Conservation (phyloP, 805 yeast genomes). For the Monosporozyma servazzii region DNA sequence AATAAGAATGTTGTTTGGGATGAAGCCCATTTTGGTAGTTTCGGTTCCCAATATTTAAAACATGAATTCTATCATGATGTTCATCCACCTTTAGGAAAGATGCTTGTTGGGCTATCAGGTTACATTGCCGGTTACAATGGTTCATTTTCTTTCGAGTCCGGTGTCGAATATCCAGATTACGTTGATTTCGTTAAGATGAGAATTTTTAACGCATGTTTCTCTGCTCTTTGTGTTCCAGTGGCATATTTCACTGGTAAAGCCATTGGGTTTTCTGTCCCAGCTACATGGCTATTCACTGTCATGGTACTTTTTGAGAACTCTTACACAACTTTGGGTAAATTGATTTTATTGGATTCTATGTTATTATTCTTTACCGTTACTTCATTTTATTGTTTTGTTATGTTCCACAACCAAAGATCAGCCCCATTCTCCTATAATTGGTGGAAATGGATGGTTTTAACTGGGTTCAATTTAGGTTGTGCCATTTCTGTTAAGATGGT, state of each 20-base stretch:
- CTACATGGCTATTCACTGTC: constrained; percentile 52
- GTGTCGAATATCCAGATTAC: constrained; percentile 52
- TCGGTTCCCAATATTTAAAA: constrained; percentile 70
- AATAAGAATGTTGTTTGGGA: constrained; percentile 71
- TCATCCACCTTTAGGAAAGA: constrained; percentile 80
- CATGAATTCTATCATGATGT: constrained; percentile 81
- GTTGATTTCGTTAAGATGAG: constrained; percentile 59
- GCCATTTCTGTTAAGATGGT: constrained; percentile 94
- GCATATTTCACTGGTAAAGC: constrained; percentile 63
- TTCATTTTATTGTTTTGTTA: constrained; percentile 52
- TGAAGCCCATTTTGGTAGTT: constrained; percentile 84
- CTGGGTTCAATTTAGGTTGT: constrained; percentile 84
- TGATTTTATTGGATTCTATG: constrained; percentile 70
- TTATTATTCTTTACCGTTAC: constrained; percentile 65
- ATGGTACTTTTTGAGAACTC: constrained; percentile 61
- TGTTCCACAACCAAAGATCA: constrained; percentile 41
- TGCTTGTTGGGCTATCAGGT: constrained; percentile 71
- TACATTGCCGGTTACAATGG: constrained; percentile 78
- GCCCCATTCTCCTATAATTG: constrained; percentile 62
- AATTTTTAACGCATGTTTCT: constrained; percentile 58
- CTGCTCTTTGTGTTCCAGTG: constrained; percentile 57
- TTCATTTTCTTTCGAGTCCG: constrained; percentile 64
- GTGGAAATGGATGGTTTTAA: constrained; percentile 87
- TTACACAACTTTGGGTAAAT: constrained; percentile 61
- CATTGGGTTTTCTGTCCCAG: constrained; percentile 40